Base-by-base conservation (phyloP, 2,329 filamentous ascomycete genomes). In the Colletotrichum camelliae region DNA sequence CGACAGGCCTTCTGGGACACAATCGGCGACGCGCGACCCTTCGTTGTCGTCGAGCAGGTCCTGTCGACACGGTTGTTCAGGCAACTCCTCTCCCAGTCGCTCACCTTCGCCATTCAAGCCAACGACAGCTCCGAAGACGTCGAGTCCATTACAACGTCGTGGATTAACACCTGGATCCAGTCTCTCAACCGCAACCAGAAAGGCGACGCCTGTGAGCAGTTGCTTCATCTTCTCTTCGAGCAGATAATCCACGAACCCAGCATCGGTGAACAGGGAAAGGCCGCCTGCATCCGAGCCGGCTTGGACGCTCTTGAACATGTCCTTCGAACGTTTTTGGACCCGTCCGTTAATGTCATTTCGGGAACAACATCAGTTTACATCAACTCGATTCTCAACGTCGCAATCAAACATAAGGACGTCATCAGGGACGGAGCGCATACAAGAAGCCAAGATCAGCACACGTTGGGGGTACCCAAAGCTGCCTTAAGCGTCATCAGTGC, bases 1-100 rank as follows among this genome's bases (percentile, higher is more conserved):
- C 90, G 95, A 0, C 91, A 90, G 70, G 94, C 94, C 60, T 97
- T 98, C 80, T 98, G 96, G 96, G 94, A 95, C 80, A 93, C 95
- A 2, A 93, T 98, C 85, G 93, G 94, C 67, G 91, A 95, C 35
- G 95, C 96, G 67, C 94, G 94, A 1, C 94, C 95, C 4, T 93
- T 93, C 57, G 92, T 93, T 39, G 92, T 98, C 64, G 92, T 95
- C n/a, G 96, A 98, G 81, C 91, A 96, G 77, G 91, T 98, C 58
- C 95, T 97, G 80, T 91, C 90, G 74, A 96, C 94, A 77, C 92
- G 93, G 9, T 88, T 91, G 5, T 92, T 94, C 79, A 89, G 89
- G 39, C 85, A 85, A n/a, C 82, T 94, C 8, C 88, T 96, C 15
- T 84, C 87, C 10, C 91, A 93, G 77, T 93, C 93, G 16, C 86